Conservation (phyloP, 2,329 filamentous ascomycete genomes). For the Furcasterigmium furcatum region DNA sequence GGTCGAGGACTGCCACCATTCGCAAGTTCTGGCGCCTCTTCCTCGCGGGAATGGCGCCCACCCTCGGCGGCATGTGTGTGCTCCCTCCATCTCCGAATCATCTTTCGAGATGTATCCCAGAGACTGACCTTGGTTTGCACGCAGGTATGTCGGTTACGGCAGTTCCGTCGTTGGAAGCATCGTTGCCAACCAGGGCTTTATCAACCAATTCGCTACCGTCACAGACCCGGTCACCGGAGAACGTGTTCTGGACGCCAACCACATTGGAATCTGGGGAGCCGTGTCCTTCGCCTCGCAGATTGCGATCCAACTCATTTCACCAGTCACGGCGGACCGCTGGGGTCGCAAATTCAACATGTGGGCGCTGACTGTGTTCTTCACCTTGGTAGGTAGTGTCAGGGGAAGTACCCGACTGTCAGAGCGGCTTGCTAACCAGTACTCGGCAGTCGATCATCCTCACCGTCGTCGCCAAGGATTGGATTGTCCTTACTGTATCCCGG, state of each 20-base stretch:
- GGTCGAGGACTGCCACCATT: neutral
- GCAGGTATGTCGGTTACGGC: conserved; percentile 1
- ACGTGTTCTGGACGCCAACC: neutral
- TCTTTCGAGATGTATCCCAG: neutral
- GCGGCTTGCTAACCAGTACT: neutral
- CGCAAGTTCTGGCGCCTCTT: neutral
- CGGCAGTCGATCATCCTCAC: neutral
- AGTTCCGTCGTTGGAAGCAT: neutral
- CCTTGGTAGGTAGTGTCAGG: neutral
- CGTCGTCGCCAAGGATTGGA: neutral
- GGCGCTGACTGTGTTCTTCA: neutral
- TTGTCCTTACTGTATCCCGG: neutral
- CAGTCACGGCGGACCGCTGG: neutral
- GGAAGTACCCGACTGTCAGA: no score
- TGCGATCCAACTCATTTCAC: neutral
- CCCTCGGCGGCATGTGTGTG: neutral
- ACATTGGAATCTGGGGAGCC: neutral
- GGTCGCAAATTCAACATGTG: conserved; percentile 1
- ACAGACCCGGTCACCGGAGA: neutral
- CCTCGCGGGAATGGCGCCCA: neutral
- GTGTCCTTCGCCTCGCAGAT: neutral
- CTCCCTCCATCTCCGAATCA: no score
- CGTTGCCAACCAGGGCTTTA: conserved; percentile 3
- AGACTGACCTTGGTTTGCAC: no score
- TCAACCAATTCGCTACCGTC: conserved; percentile 2